Evolutionary conservation across 1,284 basidiomycete species (phyloP).

Genomic region (Ustilago esculenta): DNA sequence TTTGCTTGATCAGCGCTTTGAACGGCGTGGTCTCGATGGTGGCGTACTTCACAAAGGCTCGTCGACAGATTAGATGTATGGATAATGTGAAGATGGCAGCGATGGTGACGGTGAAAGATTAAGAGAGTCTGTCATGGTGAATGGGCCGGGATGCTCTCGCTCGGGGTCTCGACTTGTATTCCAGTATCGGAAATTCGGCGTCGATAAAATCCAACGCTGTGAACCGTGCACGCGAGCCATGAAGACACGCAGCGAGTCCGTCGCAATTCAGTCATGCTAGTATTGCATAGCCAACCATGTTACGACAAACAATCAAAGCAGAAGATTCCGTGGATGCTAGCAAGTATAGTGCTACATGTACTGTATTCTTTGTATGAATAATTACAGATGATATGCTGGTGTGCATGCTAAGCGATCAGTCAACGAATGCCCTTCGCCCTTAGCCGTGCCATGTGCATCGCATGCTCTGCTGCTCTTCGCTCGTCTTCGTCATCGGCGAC

Average conservation of each 20-base stretch:
- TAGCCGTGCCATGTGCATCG: slow-evolving; percentile 16
- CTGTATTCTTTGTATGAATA: no score
- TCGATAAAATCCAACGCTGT: slow-evolving; percentile 1
- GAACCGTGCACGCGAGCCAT: slow-evolving; percentile 12
- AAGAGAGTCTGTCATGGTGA: neutral
- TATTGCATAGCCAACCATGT: no score
- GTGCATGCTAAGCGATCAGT: neutral
- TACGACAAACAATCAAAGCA: no score
- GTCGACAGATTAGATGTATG: no score
- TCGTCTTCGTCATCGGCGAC: slow-evolving; percentile 10
- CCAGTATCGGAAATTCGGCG: slow-evolving; percentile 2
- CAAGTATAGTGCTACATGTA: no score
- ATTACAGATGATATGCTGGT: neutral
- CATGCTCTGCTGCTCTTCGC: slow-evolving; percentile 6
- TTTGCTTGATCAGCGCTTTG: no score
- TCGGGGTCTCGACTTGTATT: slow-evolving; percentile 18
- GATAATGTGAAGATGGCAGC: neutral
- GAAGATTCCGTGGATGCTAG: no score
- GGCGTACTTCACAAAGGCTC: no score
- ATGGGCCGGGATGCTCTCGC: no score
- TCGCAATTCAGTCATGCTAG: no score
- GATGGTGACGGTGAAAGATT: neutral
- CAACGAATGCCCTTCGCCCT: slow-evolving; percentile 34
- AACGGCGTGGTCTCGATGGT: no score
- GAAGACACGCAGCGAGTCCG: neutral